Evolutionary conservation across 495 filamentous ascomycete genomes (phyloP).

Genomic region (Mycothermus thermophilus): DNA sequence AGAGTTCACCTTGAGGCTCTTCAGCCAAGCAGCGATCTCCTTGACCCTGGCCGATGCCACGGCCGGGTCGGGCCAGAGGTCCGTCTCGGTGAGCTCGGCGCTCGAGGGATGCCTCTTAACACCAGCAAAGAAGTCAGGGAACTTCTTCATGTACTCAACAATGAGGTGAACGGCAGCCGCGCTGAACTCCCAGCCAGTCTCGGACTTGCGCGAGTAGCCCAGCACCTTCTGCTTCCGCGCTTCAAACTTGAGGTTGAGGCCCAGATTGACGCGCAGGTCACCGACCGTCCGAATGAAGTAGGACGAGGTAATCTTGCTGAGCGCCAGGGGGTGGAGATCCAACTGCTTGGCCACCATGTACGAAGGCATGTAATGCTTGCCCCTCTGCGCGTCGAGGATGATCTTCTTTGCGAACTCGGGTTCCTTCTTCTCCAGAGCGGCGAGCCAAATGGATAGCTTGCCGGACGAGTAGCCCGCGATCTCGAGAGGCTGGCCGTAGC

Average conservation of each 20-base stretch:
- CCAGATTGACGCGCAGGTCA: constrained; percentile 66
- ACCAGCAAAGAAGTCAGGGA: constrained; percentile 86
- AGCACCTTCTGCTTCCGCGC: constrained; percentile 88
- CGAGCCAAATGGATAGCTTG: constrained; percentile 64
- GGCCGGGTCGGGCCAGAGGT: constrained; percentile 66
- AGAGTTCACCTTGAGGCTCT: constrained; percentile 71
- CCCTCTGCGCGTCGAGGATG: constrained; percentile 48
- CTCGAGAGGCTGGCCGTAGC: constrained; percentile 80
- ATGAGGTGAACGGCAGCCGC: constrained; percentile 68
- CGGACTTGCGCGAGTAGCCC: constrained; percentile 77
- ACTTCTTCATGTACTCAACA: constrained; percentile 76
- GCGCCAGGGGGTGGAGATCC: constrained; percentile 65
- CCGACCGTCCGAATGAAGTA: constrained; percentile 73
- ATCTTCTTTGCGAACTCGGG: constrained; percentile 68
- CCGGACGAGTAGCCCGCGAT: constrained; percentile 60
- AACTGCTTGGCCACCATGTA: constrained; percentile 73
- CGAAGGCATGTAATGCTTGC: constrained; percentile 68
- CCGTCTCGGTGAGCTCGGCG: constrained; percentile 46
- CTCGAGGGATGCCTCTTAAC: constrained; percentile 52
- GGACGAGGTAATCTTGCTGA: constrained; percentile 91
- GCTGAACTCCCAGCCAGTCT: constrained; percentile 90
- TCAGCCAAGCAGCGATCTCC: constrained; percentile 87
- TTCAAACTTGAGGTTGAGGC: constrained; percentile 94
- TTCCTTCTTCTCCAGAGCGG: constrained; percentile 51
- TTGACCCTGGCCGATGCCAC: constrained; percentile 54